A percentile compares a stretch with the other conserved stretches of the same genome.
Conservation (phyloP, 148 eudicot species). For the Amaranthus cruentus region DNA sequence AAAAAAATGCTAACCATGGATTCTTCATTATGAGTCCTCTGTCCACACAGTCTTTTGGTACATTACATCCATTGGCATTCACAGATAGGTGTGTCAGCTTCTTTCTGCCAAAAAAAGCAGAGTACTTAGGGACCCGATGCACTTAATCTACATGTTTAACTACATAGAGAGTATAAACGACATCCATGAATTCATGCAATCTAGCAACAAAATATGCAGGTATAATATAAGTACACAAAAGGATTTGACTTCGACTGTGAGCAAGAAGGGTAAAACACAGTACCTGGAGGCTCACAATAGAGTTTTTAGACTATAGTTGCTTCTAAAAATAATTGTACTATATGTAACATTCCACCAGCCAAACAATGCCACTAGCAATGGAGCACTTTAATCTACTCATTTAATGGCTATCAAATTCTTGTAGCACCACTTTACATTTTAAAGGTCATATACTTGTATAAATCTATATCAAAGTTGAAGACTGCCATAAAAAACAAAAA, state of each 20-base stretch:
- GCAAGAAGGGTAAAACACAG: background rate
- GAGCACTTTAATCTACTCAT: too few relatives aligned
- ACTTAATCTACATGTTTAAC: background rate
- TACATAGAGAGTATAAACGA: background rate
- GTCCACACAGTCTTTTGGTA: conserved; percentile 73
- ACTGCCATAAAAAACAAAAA: too few relatives aligned
- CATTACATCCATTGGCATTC: conserved; percentile 73
- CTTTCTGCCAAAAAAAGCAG: conserved; percentile 44
- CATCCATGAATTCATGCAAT: background rate
- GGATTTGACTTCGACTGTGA: background rate
- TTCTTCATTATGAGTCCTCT: conserved; percentile 53
- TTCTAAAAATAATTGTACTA: too few relatives aligned
- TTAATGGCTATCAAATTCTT: too few relatives aligned
- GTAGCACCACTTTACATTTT: too few relatives aligned
- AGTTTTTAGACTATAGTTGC: too few relatives aligned
- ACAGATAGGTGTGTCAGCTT: conserved; percentile 71
- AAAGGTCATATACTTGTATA: too few relatives aligned
- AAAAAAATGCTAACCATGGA: conserved; percentile 52
- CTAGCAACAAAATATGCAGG: background rate
- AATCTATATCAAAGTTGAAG: too few relatives aligned
- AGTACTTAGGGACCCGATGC: background rate
- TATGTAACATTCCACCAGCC: too few relatives aligned
- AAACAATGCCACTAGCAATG: too few relatives aligned
- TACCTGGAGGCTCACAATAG: too few relatives aligned
- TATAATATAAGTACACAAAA: background rate